Conservation (phyloP, 768 basidiomycete species). For the Boletus subcaerulescens region DNA sequence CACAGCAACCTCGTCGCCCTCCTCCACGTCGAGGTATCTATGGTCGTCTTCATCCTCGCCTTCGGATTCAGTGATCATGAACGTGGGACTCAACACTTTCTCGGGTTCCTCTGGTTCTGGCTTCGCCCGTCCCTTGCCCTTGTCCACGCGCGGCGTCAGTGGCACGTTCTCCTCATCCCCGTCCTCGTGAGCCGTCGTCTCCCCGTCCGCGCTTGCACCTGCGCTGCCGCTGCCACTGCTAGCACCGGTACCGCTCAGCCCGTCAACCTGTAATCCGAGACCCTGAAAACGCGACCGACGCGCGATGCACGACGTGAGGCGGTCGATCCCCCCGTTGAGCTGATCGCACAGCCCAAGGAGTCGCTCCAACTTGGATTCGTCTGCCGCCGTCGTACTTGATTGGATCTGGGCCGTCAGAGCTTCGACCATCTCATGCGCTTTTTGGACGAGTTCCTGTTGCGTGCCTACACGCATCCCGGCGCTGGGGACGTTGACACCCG, state of each 20-base stretch:
- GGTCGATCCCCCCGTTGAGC: constrained; percentile 55
- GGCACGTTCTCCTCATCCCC: constrained; percentile 33
- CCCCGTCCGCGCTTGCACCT: constrained; percentile 1
- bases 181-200: constrained; percentile 9
- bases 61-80: constrained; percentile 51
- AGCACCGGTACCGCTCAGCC: constrained; percentile 22
- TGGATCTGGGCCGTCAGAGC: constrained; percentile 54
- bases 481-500: not conserved
- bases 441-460: constrained; percentile 41
- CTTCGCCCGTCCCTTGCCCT: constrained; percentile 73
- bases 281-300: constrained; percentile 44
- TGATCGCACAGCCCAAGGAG: constrained; percentile 72
- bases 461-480: not conserved
- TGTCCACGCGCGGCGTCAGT: constrained; percentile 66
- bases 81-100: constrained; percentile 70
- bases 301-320: constrained; percentile 37
- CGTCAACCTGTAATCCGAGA: constrained; percentile 41
- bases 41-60: constrained; percentile 46
- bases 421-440: constrained; percentile 50
- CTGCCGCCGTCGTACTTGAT: constrained; percentile 38
- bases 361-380: constrained; percentile 61
- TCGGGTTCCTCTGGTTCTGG: constrained; percentile 66
- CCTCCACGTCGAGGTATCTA: constrained; percentile 34
- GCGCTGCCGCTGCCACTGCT: constrained; percentile 28
- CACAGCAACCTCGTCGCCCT: constrained; percentile 27